Conservation (phyloP, 2,329 filamentous ascomycete genomes). For the Fusarium sarcochroum region DNA sequence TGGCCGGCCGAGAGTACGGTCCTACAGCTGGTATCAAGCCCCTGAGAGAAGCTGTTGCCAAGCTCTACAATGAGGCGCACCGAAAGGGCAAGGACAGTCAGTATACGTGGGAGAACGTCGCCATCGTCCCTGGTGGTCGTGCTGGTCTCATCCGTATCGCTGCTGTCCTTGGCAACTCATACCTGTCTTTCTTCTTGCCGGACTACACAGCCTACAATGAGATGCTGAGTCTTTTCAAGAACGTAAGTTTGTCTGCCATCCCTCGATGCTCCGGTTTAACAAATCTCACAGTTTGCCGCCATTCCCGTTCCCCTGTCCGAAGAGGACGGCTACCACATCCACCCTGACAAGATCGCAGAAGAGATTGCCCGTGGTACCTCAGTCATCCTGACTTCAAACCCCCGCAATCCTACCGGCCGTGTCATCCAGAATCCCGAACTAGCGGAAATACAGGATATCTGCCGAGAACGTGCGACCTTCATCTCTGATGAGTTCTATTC, state of each 20-base stretch:
- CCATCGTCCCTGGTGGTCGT: conserved; percentile 93
- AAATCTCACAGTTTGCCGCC: conserved; percentile 76
- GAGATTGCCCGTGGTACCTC: conserved; percentile 88
- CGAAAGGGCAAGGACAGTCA: conserved; percentile 87
- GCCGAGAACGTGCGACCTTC: conserved; percentile 88
- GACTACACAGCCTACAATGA: conserved; percentile 98
- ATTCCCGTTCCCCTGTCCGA: conserved; percentile 88
- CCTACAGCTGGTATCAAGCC: conserved; percentile 95
- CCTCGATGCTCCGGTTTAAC: not conserved
- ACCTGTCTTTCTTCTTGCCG: conserved; percentile 93
- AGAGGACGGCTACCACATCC: conserved; percentile 92
- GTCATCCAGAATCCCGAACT: conserved; percentile 89
- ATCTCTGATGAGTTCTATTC: conserved; percentile 98
- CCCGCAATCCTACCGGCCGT: conserved; percentile 92
- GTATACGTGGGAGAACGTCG: conserved; percentile 98
- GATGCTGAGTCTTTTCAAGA: conserved; percentile 95
- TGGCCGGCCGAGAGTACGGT: conserved; percentile 88
- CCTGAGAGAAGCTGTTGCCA: conserved; percentile 88
- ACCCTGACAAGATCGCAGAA: conserved; percentile 92
- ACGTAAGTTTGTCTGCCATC: conserved; percentile 57
- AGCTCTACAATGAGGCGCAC: conserved; percentile 93
- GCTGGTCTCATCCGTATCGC: conserved; percentile 95
- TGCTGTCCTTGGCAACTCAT: conserved; percentile 91
- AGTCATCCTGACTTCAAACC: conserved; percentile 95
- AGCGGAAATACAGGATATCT: conserved; percentile 92